Percentiles rank a stretch among this genome's conserved stretches.
Conservation (phyloP, 2,329 filamentous ascomycete species). For the Penicillium sp. region DNA sequence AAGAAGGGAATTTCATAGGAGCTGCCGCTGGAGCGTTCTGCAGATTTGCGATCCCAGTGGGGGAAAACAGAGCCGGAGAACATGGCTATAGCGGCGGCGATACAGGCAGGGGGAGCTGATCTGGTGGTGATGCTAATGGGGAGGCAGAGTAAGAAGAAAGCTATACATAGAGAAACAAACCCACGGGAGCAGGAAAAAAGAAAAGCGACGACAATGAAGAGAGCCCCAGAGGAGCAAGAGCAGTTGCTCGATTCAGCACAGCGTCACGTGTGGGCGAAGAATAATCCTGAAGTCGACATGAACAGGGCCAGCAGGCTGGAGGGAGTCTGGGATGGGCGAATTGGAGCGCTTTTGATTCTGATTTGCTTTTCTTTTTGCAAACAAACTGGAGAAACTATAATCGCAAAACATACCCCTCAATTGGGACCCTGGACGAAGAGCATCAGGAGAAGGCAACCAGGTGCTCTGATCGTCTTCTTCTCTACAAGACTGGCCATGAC, state of each 20-base stretch:
- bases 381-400: slow-evolving; percentile 8
- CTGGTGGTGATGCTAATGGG: neutral
- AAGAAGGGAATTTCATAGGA: slow-evolving; percentile 46
- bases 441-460: slow-evolving; percentile 21
- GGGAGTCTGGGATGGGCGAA: neutral
- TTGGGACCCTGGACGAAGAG: neutral
- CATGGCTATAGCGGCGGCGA: slow-evolving; percentile 20
- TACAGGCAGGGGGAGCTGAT: neutral
- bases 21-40: slow-evolving; percentile 29
- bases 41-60: slow-evolving; percentile 32
- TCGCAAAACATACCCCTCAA: slow-evolving; percentile 14
- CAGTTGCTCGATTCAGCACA: slow-evolving; percentile 21
- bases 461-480: slow-evolving; percentile 5
- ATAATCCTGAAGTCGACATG: neutral
- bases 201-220: slow-evolving; percentile 10
- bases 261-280: slow-evolving; percentile 28
- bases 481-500: slow-evolving; percentile 1
- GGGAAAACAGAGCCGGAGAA: slow-evolving; percentile 30
- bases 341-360: slow-evolving; percentile 3
- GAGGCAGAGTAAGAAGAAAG: neutral
- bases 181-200: slow-evolving; percentile 8
- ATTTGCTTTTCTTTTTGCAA: slow-evolving; percentile 13
- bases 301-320: neutral
- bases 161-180: slow-evolving; percentile 6
- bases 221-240: slow-evolving; percentile 7